Base-by-base conservation (phyloP, 2,329 filamentous ascomycete species). In the Helicocarpus griseus region DNA sequence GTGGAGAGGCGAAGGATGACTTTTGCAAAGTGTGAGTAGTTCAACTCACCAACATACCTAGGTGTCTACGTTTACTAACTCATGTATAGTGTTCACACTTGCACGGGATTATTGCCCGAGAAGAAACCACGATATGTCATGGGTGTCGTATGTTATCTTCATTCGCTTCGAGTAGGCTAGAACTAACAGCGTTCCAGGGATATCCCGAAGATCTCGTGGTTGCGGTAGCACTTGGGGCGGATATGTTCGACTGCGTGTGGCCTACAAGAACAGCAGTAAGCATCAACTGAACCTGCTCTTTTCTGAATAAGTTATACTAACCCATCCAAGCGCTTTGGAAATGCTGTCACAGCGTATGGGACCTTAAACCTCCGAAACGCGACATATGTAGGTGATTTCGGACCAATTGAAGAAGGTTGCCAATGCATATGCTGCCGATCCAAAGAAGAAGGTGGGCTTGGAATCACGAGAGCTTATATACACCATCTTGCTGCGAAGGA, bases 171-270 rank as follows among this genome's bases (percentile, higher is more conserved):
- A 47, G 21, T 36, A 33, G 4, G 36, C 13, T n/a, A 47, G 33
- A 0, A 38, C 67, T 64, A 46, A 59, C 50, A 6, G 13, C 49
- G 9, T 48, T 11, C 46, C 24, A 80, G 77, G 89, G 93, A 11
- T 98, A 96, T 68, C 93, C 93, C 1, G 93, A 97, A 72, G 93
- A 98, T 64, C 76, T 98, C 51, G 81, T 98, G 1, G 90, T 98
- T 36, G 94, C 89, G 49, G 84, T 96, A 3, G 93, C 93, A 1
- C 77, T 98, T 0, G 93, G 93, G 3, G 93, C 93, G 46, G 93
- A 98, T 70, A 98, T 98, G 93, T 98, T 98, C 66, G 93, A 98
- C 71, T 98, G 94, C 65, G 93, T 98, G 5, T 98, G 93, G 93
- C 94, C 93, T 1, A 97, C 93, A 4, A 79, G 93, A 50, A 98